Conservation (phyloP, 2,329 filamentous ascomycete genomes). For the Fusarium sp. region DNA sequence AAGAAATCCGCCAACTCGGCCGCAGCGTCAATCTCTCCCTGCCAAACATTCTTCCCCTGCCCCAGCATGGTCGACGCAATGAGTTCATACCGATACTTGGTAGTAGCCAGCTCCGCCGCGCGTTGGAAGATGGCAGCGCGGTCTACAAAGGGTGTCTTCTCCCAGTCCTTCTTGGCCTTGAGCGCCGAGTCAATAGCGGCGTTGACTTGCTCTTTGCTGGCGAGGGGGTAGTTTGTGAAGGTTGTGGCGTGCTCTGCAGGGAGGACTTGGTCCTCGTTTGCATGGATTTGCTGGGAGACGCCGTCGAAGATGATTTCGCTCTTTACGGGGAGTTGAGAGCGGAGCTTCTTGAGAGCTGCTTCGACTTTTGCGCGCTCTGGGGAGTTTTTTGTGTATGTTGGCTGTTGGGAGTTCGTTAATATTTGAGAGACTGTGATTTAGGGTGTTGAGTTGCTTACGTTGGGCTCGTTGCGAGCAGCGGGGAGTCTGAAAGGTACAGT, state of each 20-base stretch:
- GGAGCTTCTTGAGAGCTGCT: conserved; percentile 49
- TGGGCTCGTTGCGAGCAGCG: conserved; percentile 52
- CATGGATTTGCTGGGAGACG: conserved; percentile 45
- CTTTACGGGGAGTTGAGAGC: conserved; percentile 50
- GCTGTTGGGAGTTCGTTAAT: conserved; percentile 42
- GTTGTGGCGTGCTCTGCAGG: conserved; percentile 53
- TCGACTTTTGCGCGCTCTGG: conserved; percentile 51
- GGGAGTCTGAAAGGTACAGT: conserved; percentile 52
- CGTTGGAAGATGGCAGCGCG: conserved; percentile 94
- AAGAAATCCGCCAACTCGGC: conserved; percentile 94
- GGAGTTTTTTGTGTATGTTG: conserved; percentile 49
- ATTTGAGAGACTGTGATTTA: accelerated
- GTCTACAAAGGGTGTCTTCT: conserved; percentile 87
- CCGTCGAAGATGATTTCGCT: conserved; percentile 53
- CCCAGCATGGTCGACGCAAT: conserved; percentile 97
- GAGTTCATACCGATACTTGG: conserved; percentile 95
- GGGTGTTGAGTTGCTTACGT: conserved; percentile 34
- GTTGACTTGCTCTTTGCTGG: conserved; percentile 51
- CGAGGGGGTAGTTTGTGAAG: conserved; percentile 55
- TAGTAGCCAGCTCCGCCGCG: conserved; percentile 88
- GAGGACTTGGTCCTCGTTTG: conserved; percentile 50
- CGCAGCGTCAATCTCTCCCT: conserved; percentile 95
- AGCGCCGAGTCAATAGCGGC: conserved; percentile 85
- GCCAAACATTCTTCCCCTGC: conserved; percentile 98
- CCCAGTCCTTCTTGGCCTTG: conserved; percentile 84